Evolutionary conservation across 2,329 filamentous ascomycete genomes (phyloP).

Genomic region (Curvularia lunata): DNA sequence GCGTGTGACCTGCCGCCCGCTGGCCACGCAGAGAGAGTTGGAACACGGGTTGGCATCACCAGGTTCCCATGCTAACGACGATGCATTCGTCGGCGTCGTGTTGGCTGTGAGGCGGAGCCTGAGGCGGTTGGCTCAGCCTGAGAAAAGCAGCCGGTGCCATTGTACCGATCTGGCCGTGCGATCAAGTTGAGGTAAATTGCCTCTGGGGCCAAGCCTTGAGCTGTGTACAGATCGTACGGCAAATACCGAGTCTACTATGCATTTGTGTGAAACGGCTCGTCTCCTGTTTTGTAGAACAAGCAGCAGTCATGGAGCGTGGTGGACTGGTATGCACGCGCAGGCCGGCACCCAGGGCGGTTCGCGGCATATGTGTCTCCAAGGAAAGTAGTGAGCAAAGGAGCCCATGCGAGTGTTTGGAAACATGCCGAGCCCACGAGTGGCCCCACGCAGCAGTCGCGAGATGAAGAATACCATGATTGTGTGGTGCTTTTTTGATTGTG

Average conservation of each 20-base stretch:
- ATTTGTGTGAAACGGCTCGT: not conserved
- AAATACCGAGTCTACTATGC: not conserved
- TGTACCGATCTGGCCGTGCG: conserved; percentile 8
- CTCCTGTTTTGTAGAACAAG: not conserved
- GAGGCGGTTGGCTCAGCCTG: conserved; percentile 7
- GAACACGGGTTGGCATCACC: not conserved
- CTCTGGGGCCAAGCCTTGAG: not conserved
- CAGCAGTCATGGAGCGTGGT: too few relatives aligned
- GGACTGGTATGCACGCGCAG: not conserved
- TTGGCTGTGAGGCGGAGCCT: conserved; percentile 24
- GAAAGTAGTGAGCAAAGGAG: not conserved
- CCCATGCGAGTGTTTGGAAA: not conserved
- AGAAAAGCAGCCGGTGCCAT: conserved; percentile 8
- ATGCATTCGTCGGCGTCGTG: not conserved
- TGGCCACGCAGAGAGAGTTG: not conserved
- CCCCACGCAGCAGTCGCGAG: not conserved
- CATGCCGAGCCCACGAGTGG: not conserved
- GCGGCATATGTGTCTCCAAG: conserved; percentile 7
- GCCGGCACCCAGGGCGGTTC: conserved; percentile 1
- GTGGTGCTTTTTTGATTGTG: not conserved
- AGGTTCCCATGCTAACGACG: conserved; percentile 9
- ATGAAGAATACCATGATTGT: not conserved
- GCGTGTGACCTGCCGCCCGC: not conserved
- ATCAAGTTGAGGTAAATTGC: conserved; percentile 2
- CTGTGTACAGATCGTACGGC: not conserved